phyloP scores from a whole-genome alignment of 2,329 filamentous ascomycete genomes.

The Penicillium sp. region DNA sequence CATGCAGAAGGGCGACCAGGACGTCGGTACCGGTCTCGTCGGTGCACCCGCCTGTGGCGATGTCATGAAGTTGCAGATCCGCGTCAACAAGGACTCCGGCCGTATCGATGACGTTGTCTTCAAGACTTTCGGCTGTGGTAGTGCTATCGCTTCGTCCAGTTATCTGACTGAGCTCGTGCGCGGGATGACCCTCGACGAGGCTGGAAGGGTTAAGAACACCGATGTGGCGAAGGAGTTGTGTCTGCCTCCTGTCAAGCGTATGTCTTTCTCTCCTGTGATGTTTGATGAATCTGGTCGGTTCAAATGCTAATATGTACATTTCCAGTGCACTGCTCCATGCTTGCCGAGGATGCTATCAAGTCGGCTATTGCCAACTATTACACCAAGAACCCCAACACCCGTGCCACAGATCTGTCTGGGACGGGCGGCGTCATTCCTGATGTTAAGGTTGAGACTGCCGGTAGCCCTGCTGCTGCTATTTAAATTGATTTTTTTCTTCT shows the following conservation, averaged over 20 bases:
- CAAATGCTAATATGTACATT: conserved; percentile 9
- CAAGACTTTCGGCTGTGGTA: conserved; percentile 96
- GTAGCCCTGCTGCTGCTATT: conserved; percentile 23
- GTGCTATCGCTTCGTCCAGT: conserved; percentile 88
- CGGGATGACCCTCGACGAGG: conserved; percentile 95
- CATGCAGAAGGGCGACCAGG: conserved; percentile 72
- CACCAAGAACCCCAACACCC: conserved; percentile 79
- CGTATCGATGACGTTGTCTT: conserved; percentile 94
- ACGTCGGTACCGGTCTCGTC: conserved; percentile 89
- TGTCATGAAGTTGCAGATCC: conserved; percentile 92
- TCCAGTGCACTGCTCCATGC: conserved; percentile 84
- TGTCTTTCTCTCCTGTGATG: conserved; percentile 38
- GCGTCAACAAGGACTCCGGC: conserved; percentile 82
- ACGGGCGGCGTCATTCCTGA: conserved; percentile 67
- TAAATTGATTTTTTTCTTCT: conserved; percentile 15
- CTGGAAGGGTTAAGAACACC: conserved; percentile 88
- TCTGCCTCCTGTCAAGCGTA: conserved; percentile 84
- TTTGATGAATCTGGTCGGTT: neutral
- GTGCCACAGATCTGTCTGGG: conserved; percentile 72
- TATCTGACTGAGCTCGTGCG: conserved; percentile 93
- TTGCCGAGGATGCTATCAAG: conserved; percentile 90
- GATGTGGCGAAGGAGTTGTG: conserved; percentile 97
- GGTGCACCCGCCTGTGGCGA: conserved; percentile 88
- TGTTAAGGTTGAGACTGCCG: conserved; percentile 46
- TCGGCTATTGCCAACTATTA: conserved; percentile 88